Percentiles rank a stretch among this genome's conserved stretches.
phyloP scores from a whole-genome alignment of 2,329 filamentous ascomycete species.

The Fusarium lyarnte region DNA sequence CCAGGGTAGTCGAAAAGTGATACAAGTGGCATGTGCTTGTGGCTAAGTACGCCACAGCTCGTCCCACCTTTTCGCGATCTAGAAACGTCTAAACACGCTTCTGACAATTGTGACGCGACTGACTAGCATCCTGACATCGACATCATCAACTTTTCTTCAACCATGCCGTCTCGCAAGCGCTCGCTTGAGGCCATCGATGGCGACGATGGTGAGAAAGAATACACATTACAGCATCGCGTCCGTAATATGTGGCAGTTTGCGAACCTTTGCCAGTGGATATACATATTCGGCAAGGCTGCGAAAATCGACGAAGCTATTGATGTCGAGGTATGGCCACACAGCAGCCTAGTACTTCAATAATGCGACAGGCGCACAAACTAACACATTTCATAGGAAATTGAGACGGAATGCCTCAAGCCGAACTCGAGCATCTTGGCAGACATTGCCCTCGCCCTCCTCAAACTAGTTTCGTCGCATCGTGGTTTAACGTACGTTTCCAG shows the following conservation, averaged over 20 bases:
- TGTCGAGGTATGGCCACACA: slow-evolving; percentile 74
- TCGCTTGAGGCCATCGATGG: slow-evolving; percentile 32
- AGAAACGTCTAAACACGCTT: slow-evolving; percentile 31
- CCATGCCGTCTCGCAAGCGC: slow-evolving; percentile 45
- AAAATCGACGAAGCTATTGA: slow-evolving; percentile 91
- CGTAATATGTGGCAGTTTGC: slow-evolving; percentile 97
- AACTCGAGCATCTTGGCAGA: slow-evolving; percentile 78
- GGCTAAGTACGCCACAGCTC: slow-evolving; percentile 41
- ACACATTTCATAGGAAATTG: slow-evolving; percentile 72
- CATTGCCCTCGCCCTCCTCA: slow-evolving; percentile 87
- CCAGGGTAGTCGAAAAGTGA: not conserved
- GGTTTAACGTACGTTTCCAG: slow-evolving; percentile 79
- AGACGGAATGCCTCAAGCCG: slow-evolving; percentile 86
- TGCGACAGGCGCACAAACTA: not conserved
- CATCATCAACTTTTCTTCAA: slow-evolving; percentile 26
- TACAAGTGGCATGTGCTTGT: slow-evolving; percentile 38
- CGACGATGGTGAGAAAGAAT: slow-evolving; percentile 23
- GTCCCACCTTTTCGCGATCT: slow-evolving; percentile 33
- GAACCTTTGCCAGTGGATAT: slow-evolving; percentile 92
- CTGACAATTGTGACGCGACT: slow-evolving; percentile 41
- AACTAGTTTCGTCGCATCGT: slow-evolving; percentile 92
- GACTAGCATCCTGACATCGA: slow-evolving; percentile 18
- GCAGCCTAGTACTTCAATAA: not conserved
- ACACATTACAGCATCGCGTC: slow-evolving; percentile 66
- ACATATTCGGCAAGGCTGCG: slow-evolving; percentile 86